Evolutionary conservation across 768 basidiomycete species (phyloP).

Genomic region (Lyophyllum atratum): DNA sequence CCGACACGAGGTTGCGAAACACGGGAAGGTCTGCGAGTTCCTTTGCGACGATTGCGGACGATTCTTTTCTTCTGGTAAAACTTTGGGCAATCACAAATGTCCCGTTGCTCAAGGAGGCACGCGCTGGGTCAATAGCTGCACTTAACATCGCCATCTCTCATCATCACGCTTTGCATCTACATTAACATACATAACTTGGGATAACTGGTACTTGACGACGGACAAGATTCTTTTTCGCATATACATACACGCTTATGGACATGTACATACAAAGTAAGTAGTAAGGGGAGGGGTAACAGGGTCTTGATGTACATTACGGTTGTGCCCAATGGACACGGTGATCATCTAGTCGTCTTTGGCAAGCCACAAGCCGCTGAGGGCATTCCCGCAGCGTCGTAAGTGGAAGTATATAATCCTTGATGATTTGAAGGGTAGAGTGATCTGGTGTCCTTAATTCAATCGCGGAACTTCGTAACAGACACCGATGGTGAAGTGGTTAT

Average conservation of each 20-base stretch:
- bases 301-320: slow-evolving; percentile 21
- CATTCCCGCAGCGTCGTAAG: too few relatives aligned
- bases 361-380: too few relatives aligned
- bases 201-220: not conserved
- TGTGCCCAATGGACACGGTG: slow-evolving; percentile 66
- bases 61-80: slow-evolving; percentile 55
- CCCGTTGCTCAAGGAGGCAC: slow-evolving; percentile 50
- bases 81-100: slow-evolving; percentile 57
- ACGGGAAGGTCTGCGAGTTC: slow-evolving; percentile 58
- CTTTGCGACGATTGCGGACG: slow-evolving; percentile 51
- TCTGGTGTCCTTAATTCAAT: too few relatives aligned
- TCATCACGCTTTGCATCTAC: not conserved
- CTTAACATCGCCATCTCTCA: not conserved
- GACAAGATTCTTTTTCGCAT: not conserved
- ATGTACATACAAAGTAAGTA: not conserved
- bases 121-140: slow-evolving; percentile 44
- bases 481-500: slow-evolving; percentile 88
- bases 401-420: too few relatives aligned
- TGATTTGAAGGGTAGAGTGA: too few relatives aligned
- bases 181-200: not conserved
- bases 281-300: not conserved
- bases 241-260: not conserved
- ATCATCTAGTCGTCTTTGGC: too few relatives aligned
- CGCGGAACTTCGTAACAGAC: too few relatives aligned
- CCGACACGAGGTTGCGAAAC: slow-evolving; percentile 60